A percentile compares a stretch with the other conserved stretches of the same genome.
Conservation (phyloP, 2,329 filamentous ascomycete genomes). For the Colletotrichum endophyticum region DNA sequence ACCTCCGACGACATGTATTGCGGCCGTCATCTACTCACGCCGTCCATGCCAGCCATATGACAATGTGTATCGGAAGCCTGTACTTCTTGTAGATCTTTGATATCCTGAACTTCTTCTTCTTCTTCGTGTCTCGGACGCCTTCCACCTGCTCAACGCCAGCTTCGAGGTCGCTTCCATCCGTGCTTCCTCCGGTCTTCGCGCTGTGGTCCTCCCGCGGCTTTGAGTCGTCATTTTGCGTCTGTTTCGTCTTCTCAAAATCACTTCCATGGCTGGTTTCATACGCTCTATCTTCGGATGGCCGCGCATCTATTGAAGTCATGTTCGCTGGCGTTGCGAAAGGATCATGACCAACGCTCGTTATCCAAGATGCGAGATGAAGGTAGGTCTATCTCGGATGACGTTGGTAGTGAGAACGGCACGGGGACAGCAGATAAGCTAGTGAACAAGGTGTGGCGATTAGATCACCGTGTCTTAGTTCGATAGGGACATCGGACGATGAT, state of each 20-base stretch:
- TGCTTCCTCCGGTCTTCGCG: not conserved
- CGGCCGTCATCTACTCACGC: not conserved
- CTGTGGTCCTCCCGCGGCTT: not conserved
- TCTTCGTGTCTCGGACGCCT: not conserved
- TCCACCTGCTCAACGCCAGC: not conserved
- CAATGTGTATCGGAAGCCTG: conserved; percentile 3
- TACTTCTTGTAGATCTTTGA: not conserved
- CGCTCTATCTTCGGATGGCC: not conserved
- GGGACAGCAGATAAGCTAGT: not conserved
- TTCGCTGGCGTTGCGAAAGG: not conserved
- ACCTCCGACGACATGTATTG: not conserved
- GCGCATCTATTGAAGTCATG: not conserved
- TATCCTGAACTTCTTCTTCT: not conserved
- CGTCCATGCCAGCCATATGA: conserved; percentile 9
- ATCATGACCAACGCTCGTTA: not conserved
- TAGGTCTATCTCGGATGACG: not conserved
- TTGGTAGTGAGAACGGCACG: not conserved
- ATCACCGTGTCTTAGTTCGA: not conserved
- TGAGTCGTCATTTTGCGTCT: not conserved
- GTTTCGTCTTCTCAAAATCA: not conserved
- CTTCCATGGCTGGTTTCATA: not conserved
- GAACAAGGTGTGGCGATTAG: not conserved
- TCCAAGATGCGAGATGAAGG: not conserved
- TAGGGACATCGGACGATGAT: not conserved
- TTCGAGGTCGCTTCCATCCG: conserved; percentile 7